Conservation (phyloP, 768 basidiomycete genomes). For the Cystobasidium tubakii region DNA sequence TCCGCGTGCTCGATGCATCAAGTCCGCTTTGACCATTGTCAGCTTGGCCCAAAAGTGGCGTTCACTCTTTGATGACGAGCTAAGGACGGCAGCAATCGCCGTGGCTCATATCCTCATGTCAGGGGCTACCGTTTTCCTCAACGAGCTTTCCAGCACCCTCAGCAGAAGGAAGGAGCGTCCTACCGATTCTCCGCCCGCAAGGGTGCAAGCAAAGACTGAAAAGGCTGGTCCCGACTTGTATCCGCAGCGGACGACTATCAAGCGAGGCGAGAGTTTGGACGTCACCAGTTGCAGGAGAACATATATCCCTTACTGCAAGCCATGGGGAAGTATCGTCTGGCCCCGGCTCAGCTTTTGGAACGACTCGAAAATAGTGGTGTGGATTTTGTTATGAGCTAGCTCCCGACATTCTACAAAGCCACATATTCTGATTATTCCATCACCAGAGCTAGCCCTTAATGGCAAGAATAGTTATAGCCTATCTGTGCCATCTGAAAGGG, state of each 20-base stretch:
- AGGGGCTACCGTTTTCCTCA: neutral
- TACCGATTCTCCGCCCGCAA: neutral
- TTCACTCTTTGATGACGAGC: neutral
- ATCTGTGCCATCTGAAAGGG: too few relatives aligned
- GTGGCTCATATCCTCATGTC: neutral
- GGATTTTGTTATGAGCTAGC: too few relatives aligned
- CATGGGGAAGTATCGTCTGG: neutral
- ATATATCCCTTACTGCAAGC: constrained; percentile 2
- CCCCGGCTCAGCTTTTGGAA: neutral
- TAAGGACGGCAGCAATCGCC: neutral
- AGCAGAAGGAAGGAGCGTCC: neutral
- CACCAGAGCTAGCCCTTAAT: too few relatives aligned
- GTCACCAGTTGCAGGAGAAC: neutral
- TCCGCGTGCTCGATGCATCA: neutral
- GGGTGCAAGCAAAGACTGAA: neutral
- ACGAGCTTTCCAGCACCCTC: neutral
- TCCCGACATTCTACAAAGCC: too few relatives aligned
- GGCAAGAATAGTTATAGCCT: too few relatives aligned
- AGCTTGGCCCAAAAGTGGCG: neutral
- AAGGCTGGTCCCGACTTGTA: neutral
- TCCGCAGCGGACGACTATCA: neutral
- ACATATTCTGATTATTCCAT: too few relatives aligned
- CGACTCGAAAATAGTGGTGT: neutral
- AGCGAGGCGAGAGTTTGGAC: neutral
- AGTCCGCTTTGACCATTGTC: neutral